Evolutionary conservation across 2,329 filamentous ascomycete genomes (phyloP).

Genomic region (Reticulascus tulasneorum): DNA sequence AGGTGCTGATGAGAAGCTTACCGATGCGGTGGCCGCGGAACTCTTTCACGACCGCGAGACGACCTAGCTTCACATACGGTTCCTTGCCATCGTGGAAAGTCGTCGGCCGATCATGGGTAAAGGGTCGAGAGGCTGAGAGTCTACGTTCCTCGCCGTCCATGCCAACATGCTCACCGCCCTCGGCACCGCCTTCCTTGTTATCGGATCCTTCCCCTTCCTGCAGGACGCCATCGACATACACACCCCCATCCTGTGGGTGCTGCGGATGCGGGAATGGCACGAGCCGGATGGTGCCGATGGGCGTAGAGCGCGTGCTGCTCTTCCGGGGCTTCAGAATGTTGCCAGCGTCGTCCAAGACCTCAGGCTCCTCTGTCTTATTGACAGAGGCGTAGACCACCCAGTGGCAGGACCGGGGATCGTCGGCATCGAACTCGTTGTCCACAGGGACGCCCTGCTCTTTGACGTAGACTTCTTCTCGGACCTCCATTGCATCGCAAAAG

Average conservation of each 20-base stretch:
- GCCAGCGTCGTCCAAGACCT: constrained; percentile 39
- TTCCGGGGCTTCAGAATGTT: constrained; percentile 36
- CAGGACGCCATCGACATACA: constrained; percentile 43
- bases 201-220: constrained; percentile 14
- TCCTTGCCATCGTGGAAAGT: constrained; percentile 59
- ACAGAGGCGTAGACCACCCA: constrained; percentile 80
- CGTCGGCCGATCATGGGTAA: constrained; percentile 37
- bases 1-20: constrained; percentile 61
- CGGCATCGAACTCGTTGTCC: constrained; percentile 73
- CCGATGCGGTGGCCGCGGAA: constrained; percentile 65
- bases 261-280: constrained; percentile 75
- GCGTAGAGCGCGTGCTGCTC: constrained; percentile 40
- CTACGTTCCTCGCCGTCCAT: constrained; percentile 5
- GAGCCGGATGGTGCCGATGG: constrained; percentile 74
- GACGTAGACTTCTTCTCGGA: constrained; percentile 60
- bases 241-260: constrained; percentile 51
- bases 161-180: constrained; percentile 16
- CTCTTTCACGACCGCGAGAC: constrained; percentile 64
- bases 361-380: constrained; percentile 38
- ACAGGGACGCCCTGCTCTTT: constrained; percentile 54
- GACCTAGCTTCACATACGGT: constrained; percentile 77
- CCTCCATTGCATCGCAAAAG: constrained; percentile 62
- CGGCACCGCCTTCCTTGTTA: constrained; percentile 10
- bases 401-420: constrained; percentile 77
- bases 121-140: constrained; percentile 1